A percentile compares a stretch with the other conserved stretches of the same genome.
phyloP scores from a whole-genome alignment of 164 flowering plant species.

The Paratinospora sagittata region DNA sequence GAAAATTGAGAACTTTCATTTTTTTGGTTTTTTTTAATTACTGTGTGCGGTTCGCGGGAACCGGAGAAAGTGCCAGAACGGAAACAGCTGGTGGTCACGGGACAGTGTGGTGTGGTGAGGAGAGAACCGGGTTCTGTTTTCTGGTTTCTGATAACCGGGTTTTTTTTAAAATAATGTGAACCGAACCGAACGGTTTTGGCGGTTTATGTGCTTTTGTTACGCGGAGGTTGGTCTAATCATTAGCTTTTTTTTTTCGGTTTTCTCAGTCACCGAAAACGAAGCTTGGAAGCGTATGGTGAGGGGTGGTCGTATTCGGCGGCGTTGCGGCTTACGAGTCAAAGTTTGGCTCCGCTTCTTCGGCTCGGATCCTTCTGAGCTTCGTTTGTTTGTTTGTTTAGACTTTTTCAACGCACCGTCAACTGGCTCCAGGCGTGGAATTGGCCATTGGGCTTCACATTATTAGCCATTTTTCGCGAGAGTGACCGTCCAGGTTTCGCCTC shows the following conservation, averaged over 20 bases:
- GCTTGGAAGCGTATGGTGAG: constrained; percentile 11
- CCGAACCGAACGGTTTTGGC: neutral
- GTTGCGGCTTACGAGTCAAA: constrained; percentile 26
- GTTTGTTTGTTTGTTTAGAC: neutral
- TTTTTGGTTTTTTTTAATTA: constrained; percentile 1
- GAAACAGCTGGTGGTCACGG: constrained; percentile 38
- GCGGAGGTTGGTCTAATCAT: constrained; percentile 56
- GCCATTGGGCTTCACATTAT: neutral
- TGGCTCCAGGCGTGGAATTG: neutral
- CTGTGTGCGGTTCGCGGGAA: constrained; percentile 16
- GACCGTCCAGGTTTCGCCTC: too few relatives aligned
- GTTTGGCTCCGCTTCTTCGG: neutral
- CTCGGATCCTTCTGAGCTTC: neutral
- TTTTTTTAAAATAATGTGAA: neutral
- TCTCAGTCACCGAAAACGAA: constrained; percentile 35
- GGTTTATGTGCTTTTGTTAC: constrained; percentile 17
- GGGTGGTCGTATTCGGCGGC: constrained; percentile 23
- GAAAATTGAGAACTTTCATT: neutral
- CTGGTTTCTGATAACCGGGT: constrained; percentile 1
- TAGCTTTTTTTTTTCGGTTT: constrained; percentile 8
- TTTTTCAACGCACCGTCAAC: neutral
- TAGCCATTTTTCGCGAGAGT: too few relatives aligned
- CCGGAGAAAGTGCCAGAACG: constrained; percentile 23
- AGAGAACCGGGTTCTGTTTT: constrained; percentile 1
- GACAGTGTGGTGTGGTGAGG: neutral